These are phyloP conservation scores for Mallotus nudiflorus DNA, from an alignment of 345 rosid species.

Conservation along the genomic window DNA sequence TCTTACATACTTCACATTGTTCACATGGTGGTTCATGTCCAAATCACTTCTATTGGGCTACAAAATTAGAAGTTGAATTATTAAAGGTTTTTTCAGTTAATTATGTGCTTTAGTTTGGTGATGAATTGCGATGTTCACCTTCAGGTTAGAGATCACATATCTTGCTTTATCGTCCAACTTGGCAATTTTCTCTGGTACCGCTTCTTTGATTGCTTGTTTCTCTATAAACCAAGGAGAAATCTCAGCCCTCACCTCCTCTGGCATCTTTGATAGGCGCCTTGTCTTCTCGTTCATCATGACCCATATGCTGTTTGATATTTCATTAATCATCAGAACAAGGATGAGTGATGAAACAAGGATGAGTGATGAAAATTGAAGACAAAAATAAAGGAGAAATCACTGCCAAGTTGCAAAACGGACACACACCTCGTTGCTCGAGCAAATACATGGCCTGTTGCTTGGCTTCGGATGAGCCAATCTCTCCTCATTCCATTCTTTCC, in stretches of 20 bases:
- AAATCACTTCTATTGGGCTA: slow-evolving; percentile 62
- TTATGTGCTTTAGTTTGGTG: slow-evolving; percentile 5
- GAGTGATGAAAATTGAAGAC: background rate
- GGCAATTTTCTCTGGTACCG: slow-evolving; percentile 46
- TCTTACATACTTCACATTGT: slow-evolving; percentile 66
- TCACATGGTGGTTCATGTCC: slow-evolving; percentile 77
- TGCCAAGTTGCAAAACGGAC: background rate
- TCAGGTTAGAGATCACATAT: slow-evolving; percentile 47
- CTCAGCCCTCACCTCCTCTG: slow-evolving; percentile 61
- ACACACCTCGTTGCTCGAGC: slow-evolving; percentile 60
- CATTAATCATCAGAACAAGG: background rate
- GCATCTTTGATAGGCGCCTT: slow-evolving; percentile 67
- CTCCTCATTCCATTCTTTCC: slow-evolving; percentile 74
- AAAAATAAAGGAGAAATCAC: background rate
- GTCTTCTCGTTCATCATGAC: slow-evolving; percentile 75
- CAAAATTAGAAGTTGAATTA: slow-evolving; percentile 5
- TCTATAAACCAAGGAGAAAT: slow-evolving; percentile 65
- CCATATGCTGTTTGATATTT: slow-evolving; percentile 54
- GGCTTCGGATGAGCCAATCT: slow-evolving; percentile 69
- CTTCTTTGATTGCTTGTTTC: slow-evolving; percentile 62
- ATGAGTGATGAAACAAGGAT: too few relatives aligned
- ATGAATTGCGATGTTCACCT: slow-evolving; percentile 32
- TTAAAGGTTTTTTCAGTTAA: background rate
- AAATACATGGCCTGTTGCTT: slow-evolving; percentile 54
- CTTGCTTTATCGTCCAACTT: slow-evolving; percentile 55